Evolutionary conservation across 1,284 basidiomycete genomes (phyloP).

Genomic region (Rugosomyces carneus): DNA sequence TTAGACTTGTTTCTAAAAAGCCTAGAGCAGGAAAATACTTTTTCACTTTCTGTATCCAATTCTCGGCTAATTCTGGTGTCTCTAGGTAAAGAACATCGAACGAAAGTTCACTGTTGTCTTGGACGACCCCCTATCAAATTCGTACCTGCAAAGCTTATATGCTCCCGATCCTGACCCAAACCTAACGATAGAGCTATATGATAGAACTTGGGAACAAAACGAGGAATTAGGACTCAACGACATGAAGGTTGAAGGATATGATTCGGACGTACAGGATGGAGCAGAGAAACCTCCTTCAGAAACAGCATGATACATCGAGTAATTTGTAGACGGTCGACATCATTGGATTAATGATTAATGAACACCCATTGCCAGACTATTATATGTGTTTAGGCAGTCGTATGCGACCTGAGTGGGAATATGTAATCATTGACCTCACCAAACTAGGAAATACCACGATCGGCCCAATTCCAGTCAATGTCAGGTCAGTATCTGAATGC

Average conservation of each 20-base stretch:
- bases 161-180: slow-evolving; percentile 91
- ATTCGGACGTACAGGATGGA: slow-evolving; percentile 25
- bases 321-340: not conserved
- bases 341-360: too few species aligned
- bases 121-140: slow-evolving; percentile 95
- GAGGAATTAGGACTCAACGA: slow-evolving; percentile 96
- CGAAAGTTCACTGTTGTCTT: slow-evolving; percentile 87
- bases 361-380: too few species aligned
- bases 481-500: slow-evolving; percentile 55
- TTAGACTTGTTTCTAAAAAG: slow-evolving; percentile 78
- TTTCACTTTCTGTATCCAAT: slow-evolving; percentile 1
- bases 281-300: not conserved
- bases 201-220: slow-evolving; percentile 86
- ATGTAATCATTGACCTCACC: too few species aligned
- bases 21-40: slow-evolving; percentile 56
- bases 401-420: too few species aligned
- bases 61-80: slow-evolving; percentile 1
- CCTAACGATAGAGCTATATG: slow-evolving; percentile 81
- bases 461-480: slow-evolving; percentile 34
- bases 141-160: slow-evolving; percentile 93
- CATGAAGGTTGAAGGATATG: slow-evolving; percentile 89
- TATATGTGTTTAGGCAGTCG: too few species aligned
- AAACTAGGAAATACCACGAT: too few species aligned
- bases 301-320: not conserved
- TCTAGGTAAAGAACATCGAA: slow-evolving; percentile 70